Evolutionary conservation across 176 grass and related monocot genomes (phyloP), one percentile per base, ranked within the genome.

Genomic region (Aegilops longissima): DNA sequence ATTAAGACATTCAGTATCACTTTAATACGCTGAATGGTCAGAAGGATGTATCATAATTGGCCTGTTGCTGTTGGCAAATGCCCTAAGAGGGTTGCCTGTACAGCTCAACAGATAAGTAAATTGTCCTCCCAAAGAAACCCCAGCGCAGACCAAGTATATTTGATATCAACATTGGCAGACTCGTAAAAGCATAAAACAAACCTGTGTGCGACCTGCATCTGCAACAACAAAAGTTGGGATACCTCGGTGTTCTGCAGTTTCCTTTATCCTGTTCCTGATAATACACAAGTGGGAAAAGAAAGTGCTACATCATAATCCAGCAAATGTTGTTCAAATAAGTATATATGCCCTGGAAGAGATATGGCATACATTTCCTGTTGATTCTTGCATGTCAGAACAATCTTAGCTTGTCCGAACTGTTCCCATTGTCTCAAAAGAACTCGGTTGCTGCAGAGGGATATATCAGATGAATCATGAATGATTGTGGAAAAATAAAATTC

Each of bases 181-280:
- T 27, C 25, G 9, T 40, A 66, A 17, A 81, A 78, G 63, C 39
- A 70, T 64, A 20, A 79, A 89, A 40, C 38, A 59, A 62, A 98
- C 97, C 94, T 98, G 94, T 51, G 97, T 96, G 29, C 97, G 92
- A 3, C 90, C 97, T 72, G 97, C 97, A 94, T 98, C 97, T 72
- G 97, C 85, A 84, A 98, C 97, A 83, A 98, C 13, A 90, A 89
- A 92, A 85, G 92, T 98, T 45, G 97, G 92, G 82, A 96, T 88
- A 54, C 92, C 90, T 77, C 86, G 85, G 39, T 90, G 83, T 82
- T 96, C 90, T 90, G 97, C 94, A 61, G 62, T 80, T 84, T 94
- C 97, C 87, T 93, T 98, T 85, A 98, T 63, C 68, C 90, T 94
- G 49, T 96, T 98, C 94, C 94, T 95, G 80, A 54, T 77, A 56